A percentile compares a stretch with the other conserved stretches of the same genome.
Conservation (phyloP, 768 basidiomycete genomes). For the Neoboletus brunneissimus region DNA sequence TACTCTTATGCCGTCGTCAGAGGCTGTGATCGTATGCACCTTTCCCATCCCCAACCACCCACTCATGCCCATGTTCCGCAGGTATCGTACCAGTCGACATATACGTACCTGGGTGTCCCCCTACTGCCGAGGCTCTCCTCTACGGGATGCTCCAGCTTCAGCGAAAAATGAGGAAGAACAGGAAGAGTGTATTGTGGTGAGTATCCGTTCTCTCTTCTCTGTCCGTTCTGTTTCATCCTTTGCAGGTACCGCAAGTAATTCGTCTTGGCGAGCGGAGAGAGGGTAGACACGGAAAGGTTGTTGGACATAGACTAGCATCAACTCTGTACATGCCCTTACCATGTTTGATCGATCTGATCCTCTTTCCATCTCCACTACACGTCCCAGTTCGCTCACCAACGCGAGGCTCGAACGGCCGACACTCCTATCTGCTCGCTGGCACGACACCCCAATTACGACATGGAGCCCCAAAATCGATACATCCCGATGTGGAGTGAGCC, state of each 20-base stretch:
- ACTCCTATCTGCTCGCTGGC: not conserved
- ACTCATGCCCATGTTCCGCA: conserved; percentile 29
- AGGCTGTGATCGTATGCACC: conserved; percentile 85
- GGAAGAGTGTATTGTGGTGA: conserved; percentile 87
- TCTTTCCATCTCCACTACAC: not conserved
- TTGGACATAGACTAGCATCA: conserved; percentile 25
- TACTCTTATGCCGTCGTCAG: conserved; percentile 99
- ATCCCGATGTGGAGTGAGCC: not conserved
- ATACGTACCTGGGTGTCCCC: conserved; percentile 94
- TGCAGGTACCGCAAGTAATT: conserved; percentile 29
- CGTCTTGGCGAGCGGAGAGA: not conserved
- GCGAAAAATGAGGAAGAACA: conserved; percentile 89
- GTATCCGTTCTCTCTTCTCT: conserved; percentile 7
- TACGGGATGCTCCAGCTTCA: conserved; percentile 97
- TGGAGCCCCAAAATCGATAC: not conserved
- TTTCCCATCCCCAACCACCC: conserved; percentile 1
- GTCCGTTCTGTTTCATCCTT: not conserved
- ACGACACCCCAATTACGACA: not conserved
- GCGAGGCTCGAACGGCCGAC: not conserved
- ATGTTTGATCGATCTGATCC: conserved; percentile 5
- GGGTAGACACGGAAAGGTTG: conserved; percentile 5
- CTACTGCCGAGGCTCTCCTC: conserved; percentile 93
- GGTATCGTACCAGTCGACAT: conserved; percentile 98
- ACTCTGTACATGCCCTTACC: conserved; percentile 18
- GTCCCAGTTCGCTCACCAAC: conserved; percentile 1